A percentile compares a stretch with the other conserved stretches of the same genome.
These are phyloP conservation scores for Aurantiochytrium sp. DNA, from an alignment of 108 stramenopile species.

Conservation along the genomic window DNA sequence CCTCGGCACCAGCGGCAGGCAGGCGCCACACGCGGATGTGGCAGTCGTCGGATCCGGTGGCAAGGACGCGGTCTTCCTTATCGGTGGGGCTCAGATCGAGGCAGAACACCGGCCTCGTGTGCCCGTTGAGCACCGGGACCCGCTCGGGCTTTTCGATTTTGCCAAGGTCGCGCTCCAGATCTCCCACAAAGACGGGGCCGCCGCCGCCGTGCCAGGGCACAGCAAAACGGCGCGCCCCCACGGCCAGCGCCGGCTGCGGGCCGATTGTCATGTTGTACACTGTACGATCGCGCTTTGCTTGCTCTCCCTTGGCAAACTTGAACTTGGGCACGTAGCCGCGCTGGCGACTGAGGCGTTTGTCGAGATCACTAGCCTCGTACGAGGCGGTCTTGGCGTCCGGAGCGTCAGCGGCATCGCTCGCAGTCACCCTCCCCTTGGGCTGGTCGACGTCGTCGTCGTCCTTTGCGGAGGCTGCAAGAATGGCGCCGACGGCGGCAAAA, in stretches of 20 bases:
- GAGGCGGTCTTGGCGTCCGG: background rate
- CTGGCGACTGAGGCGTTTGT: background rate
- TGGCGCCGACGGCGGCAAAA: background rate
- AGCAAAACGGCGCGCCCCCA: background rate
- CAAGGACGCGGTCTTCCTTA: background rate
- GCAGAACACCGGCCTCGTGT: background rate
- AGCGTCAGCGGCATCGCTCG: background rate
- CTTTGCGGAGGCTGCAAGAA: background rate
- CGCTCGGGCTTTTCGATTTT: constrained; percentile 7
- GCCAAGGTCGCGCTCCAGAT: background rate
- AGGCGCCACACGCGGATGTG: constrained; percentile 13
- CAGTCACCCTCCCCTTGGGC: background rate
- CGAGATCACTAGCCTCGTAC: background rate
- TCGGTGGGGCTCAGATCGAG: background rate
- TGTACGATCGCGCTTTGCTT: background rate
- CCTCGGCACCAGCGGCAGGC: background rate
- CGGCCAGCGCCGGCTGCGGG: background rate
- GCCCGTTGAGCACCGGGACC: background rate
- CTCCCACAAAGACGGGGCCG: background rate
- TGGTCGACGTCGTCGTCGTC: background rate
- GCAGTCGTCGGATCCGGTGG: background rate
- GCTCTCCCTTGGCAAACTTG: background rate
- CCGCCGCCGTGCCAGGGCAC: constrained; percentile 20
- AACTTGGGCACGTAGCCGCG: background rate
- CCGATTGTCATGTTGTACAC: background rate